Percentiles rank a stretch among this genome's conserved stretches.
Evolutionary conservation across 352 stramenopile genomes (phyloP).

Genomic region (Phytophthora litchii): DNA sequence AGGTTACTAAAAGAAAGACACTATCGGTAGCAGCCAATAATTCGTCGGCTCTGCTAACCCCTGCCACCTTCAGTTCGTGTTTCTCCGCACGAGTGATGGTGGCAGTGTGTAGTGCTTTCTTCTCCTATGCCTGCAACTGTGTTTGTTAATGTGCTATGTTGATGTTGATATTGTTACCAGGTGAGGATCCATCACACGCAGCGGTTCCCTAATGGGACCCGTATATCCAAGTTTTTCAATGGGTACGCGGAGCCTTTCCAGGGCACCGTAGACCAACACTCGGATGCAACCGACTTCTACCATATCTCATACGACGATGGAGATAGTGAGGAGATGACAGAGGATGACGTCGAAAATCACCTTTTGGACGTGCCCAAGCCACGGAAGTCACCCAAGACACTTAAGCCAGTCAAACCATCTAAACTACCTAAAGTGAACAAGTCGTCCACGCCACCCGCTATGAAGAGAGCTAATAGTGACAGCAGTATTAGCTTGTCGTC

Average conservation of each 20-base stretch:
- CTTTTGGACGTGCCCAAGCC: slow-evolving; percentile 32
- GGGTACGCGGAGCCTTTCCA: slow-evolving; percentile 63
- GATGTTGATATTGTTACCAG: slow-evolving; percentile 34
- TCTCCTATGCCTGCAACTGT: slow-evolving; percentile 4
- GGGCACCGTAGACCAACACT: slow-evolving; percentile 64
- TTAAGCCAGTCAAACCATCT: slow-evolving; percentile 7
- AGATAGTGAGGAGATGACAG: slow-evolving; percentile 84
- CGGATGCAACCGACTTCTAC: slow-evolving; percentile 61
- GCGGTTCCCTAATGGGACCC: slow-evolving; percentile 65
- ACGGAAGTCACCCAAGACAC: slow-evolving; percentile 12
- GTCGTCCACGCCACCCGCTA: not conserved
- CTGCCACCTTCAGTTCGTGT: slow-evolving; percentile 5
- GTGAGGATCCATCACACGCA: slow-evolving; percentile 53
- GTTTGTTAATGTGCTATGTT: slow-evolving; percentile 23
- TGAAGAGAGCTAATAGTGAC: slow-evolving; percentile 28
- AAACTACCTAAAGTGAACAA: slow-evolving; percentile 17
- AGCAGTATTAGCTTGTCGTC: slow-evolving; percentile 17
- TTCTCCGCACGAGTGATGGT: slow-evolving; percentile 4
- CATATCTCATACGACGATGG: slow-evolving; percentile 82
- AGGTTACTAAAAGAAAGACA: slow-evolving; percentile 13
- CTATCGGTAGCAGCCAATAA: slow-evolving; percentile 8
- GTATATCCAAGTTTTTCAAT: slow-evolving; percentile 72
- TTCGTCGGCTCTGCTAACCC: slow-evolving; percentile 10
- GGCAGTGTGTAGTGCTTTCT: slow-evolving; percentile 7
- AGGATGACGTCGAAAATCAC: slow-evolving; percentile 64